Conservation (phyloP, 2,329 filamentous ascomycete genomes). For the Colletotrichum brevisporum region DNA sequence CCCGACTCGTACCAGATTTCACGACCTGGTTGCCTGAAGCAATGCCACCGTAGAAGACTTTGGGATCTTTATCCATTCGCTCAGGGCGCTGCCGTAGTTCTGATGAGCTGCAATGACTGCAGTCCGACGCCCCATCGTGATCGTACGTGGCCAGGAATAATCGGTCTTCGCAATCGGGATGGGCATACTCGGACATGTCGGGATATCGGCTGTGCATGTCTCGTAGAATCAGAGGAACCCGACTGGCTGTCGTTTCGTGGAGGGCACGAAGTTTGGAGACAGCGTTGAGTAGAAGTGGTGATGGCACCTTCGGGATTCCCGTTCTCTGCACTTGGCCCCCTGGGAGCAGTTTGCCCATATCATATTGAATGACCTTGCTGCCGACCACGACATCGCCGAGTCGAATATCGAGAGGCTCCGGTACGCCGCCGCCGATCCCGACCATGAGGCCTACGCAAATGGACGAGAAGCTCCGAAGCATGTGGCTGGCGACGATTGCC, state of each 20-base stretch:
- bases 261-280: slow-evolving; percentile 36
- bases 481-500: slow-evolving; percentile 38
- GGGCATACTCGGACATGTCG: not conserved
- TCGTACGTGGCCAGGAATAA: slow-evolving; percentile 1
- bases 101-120: not conserved
- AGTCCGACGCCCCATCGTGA: not conserved
- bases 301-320: accelerated
- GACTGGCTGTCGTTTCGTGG: not conserved
- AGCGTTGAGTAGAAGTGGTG: not conserved
- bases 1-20: slow-evolving; percentile 41
- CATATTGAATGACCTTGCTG: slow-evolving; percentile 46
- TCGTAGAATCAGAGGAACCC: not conserved
- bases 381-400: slow-evolving; percentile 48
- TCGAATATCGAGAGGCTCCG: slow-evolving; percentile 42
- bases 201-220: not conserved
- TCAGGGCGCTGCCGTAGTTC: not conserved
- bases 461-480: slow-evolving; percentile 35
- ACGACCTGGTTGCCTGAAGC: slow-evolving; percentile 41
- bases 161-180: not conserved
- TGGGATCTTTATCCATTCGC: not conserved
- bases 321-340: slow-evolving; percentile 30
- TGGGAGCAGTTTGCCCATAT: slow-evolving; percentile 43
- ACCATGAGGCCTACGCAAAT: slow-evolving; percentile 43
- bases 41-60: slow-evolving; percentile 40
- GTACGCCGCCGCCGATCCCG: slow-evolving; percentile 44